Conservation (phyloP, 2,329 filamentous ascomycete species). For the Microdochium bolleyi region DNA sequence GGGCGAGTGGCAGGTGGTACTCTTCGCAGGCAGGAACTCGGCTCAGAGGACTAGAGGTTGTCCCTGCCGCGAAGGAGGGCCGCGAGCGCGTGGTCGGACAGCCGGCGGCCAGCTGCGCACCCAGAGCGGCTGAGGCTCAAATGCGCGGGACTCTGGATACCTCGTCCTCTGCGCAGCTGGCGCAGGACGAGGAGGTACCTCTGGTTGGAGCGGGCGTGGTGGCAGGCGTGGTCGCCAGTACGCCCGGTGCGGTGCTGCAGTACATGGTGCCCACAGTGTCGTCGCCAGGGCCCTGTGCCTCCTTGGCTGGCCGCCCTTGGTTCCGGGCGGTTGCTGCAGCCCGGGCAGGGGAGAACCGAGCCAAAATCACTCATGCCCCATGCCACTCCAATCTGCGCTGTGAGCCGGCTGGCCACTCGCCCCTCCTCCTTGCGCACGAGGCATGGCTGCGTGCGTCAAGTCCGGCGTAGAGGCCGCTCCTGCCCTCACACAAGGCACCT, state of each 20-base stretch:
- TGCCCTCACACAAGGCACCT: background rate
- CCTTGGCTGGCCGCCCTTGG: background rate
- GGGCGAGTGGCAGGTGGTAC: background rate
- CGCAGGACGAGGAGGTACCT: background rate
- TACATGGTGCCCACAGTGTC: background rate
- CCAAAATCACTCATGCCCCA: slow-evolving; percentile 1
- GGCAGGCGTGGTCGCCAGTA: background rate
- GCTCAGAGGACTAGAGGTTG: background rate
- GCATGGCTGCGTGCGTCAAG: background rate
- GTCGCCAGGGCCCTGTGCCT: background rate
- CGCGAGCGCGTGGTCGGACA: background rate
- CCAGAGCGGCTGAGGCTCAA: background rate
- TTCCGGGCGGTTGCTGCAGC: background rate
- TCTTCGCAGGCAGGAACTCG: background rate
- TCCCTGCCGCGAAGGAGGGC: background rate
- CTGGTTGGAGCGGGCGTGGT: background rate
- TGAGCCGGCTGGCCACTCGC: background rate
- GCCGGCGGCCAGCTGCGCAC: background rate
- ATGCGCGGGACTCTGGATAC: background rate
- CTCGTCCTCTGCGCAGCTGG: background rate
- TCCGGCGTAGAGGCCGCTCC: background rate
- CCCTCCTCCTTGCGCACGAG: background rate
- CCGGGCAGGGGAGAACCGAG: background rate
- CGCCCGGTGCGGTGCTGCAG: background rate
- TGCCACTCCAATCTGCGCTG: background rate